phyloP scores from a whole-genome alignment of 331 rosid species.

The Ulmus americana region DNA sequence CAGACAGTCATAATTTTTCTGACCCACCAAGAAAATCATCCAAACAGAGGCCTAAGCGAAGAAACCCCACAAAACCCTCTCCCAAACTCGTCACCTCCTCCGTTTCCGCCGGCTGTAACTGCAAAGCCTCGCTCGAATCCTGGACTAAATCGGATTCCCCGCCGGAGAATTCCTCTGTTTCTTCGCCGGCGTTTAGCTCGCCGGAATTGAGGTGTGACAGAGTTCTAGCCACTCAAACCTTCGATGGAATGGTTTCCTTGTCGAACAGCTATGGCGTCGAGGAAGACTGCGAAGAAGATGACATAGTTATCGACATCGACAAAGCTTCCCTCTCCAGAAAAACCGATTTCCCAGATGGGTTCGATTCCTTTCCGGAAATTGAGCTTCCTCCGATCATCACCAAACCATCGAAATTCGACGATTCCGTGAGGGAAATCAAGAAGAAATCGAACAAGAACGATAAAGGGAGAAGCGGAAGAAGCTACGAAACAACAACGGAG shows the following conservation, averaged over 20 bases:
- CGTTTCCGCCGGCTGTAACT: conserved; percentile 42
- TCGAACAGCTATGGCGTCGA: conserved; percentile 25
- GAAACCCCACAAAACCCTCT: conserved; percentile 18
- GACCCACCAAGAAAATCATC: conserved; percentile 56
- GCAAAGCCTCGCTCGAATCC: conserved; percentile 37
- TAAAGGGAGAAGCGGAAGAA: conserved; percentile 20
- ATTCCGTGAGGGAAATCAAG: conserved; percentile 23
- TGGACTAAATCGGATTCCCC: conserved; percentile 41
- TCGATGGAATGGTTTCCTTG: conserved; percentile 28
- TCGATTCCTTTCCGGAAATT: conserved; percentile 38
- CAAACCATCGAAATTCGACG: conserved; percentile 39
- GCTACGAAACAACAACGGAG: neutral
- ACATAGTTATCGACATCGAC: conserved; percentile 48
- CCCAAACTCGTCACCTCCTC: conserved; percentile 32
- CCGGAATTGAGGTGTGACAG: conserved; percentile 68
- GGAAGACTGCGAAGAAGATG: conserved; percentile 28
- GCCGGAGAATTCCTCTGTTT: conserved; percentile 22
- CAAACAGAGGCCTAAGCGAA: conserved; percentile 38
- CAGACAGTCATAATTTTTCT: conserved; percentile 26
- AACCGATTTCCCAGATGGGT: conserved; percentile 32
- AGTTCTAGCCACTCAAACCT: conserved; percentile 43
- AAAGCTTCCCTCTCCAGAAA: conserved; percentile 38
- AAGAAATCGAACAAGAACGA: conserved; percentile 30
- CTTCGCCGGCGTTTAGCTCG: conserved; percentile 15
- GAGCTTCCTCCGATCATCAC: conserved; percentile 70